Base-by-base conservation (phyloP, 192 early-diverging fungal species). In the Entrophospora sp. region DNA sequence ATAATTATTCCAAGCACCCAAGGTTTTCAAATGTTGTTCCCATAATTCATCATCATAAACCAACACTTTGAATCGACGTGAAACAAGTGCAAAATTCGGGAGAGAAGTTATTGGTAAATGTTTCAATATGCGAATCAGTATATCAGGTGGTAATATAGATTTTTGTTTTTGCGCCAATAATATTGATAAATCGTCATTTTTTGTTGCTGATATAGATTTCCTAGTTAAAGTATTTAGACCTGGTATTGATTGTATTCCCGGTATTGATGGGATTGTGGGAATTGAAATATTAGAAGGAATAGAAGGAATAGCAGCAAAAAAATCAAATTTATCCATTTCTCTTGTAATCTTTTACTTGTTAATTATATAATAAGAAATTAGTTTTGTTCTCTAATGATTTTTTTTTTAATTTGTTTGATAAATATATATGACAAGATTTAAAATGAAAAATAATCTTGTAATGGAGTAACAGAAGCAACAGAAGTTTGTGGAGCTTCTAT, bases 11-110 rank as follows among this genome's bases (percentile, higher is more conserved):
- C 64, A 66, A 69, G 72, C 9, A 55, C 76, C 84, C 43, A 90
- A 75, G 5, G 62, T 64, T 27, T 69, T 61, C 16, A 92, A 72
- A 66, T 89, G 89, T 3, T 69, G 74, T 43, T 86, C 81, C 77
- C 84, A 92, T 61, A 92, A 82, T 36, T 83, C 86, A 67, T 92
- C 88, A 30, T 83, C 81, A 73, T 91, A 90, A 16, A 75, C 81
- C 31, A 92, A 77, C 38, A 92, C 85, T 69, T 92, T 92, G 68
- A 87, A 82, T 0, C 89, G 79, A 32, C 90, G 78, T 30, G 83
- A 87, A 25, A 75, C 79, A 58, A 77, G 66, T 0, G 90, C 88
- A 37, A 76, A 71, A 34, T 71, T 75, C 2, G 81, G 71, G 9
- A 81, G 45, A 9, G 79, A 66, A 20, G 73, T 57, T 25, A 82